Conservation (phyloP, 2,329 filamentous ascomycete species). For the Amylocarpus encephaloides region DNA sequence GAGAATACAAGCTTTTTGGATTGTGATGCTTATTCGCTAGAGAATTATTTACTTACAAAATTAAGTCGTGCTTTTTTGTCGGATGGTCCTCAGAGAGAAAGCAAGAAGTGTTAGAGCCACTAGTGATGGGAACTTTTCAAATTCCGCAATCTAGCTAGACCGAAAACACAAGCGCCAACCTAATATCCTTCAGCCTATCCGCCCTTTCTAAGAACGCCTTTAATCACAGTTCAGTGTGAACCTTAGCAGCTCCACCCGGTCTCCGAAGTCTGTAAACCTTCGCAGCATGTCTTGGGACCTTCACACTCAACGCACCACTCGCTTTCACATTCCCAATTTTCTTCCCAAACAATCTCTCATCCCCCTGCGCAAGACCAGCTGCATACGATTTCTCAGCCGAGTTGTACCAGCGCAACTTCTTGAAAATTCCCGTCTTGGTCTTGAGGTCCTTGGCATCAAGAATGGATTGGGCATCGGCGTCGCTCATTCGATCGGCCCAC, state of each 20-base stretch:
- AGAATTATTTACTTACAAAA: too few species aligned
- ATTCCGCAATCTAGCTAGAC: too few species aligned
- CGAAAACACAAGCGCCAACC: too few species aligned
- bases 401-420: constrained; percentile 35
- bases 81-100: too few species aligned
- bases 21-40: too few species aligned
- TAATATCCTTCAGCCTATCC: too few species aligned
- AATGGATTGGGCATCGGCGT: constrained; percentile 36
- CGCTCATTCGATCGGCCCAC: constrained; percentile 45
- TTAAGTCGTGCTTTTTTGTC: too few species aligned
- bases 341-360: constrained; percentile 41
- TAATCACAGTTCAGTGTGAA: neutral
- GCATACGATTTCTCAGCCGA: constrained; percentile 39
- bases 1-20: too few species aligned
- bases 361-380: constrained; percentile 36
- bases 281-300: constrained; percentile 41
- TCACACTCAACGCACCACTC: constrained; percentile 35
- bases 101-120: too few species aligned
- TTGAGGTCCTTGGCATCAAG: constrained; percentile 32
- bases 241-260: neutral
- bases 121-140: too few species aligned
- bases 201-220: too few species aligned
- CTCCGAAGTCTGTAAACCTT: constrained; percentile 30
- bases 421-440: constrained; percentile 6
- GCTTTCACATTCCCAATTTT: constrained; percentile 36